A percentile compares a stretch with the other conserved stretches of the same genome.
Evolutionary conservation across 2,329 filamentous ascomycete genomes (phyloP).

Genomic region (Monilinia laxa): DNA sequence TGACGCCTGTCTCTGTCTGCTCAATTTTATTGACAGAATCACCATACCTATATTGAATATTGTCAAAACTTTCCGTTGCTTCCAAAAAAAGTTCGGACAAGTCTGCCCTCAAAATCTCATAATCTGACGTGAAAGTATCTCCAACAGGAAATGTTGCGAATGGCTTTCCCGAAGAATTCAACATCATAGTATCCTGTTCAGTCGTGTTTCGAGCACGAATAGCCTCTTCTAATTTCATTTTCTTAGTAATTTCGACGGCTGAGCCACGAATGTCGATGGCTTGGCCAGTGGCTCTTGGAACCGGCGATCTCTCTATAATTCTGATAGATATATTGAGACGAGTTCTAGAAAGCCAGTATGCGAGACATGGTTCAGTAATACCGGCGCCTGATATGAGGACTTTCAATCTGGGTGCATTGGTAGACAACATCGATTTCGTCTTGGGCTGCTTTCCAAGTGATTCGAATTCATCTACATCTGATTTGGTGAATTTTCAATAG

Average conservation of each 20-base stretch:
- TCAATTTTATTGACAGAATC: constrained; percentile 44
- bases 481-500: neutral
- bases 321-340: constrained; percentile 41
- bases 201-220: constrained; percentile 43
- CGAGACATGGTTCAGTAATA: constrained; percentile 46
- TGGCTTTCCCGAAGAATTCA: constrained; percentile 43
- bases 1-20: constrained; percentile 39
- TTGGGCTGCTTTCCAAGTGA: neutral
- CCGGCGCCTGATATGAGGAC: constrained; percentile 43
- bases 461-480: too few relatives aligned
- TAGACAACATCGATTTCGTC: neutral
- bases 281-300: constrained; percentile 49
- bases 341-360: constrained; percentile 49
- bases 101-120: constrained; percentile 48
- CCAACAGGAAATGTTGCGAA: constrained; percentile 43
- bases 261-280: constrained; percentile 54
- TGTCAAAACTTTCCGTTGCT: constrained; percentile 35
- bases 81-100: constrained; percentile 44
- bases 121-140: constrained; percentile 46
- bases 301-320: constrained; percentile 45
- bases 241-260: constrained; percentile 43
- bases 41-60: constrained; percentile 42
- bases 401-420: constrained; percentile 17
- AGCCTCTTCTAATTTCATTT: constrained; percentile 45
- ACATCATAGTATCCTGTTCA: constrained; percentile 47